Percentiles rank a stretch among this genome's conserved stretches.
These are phyloP conservation scores for Capsicum baccatum DNA, from an alignment of 257 asterid genomes.

Conservation along the genomic window DNA sequence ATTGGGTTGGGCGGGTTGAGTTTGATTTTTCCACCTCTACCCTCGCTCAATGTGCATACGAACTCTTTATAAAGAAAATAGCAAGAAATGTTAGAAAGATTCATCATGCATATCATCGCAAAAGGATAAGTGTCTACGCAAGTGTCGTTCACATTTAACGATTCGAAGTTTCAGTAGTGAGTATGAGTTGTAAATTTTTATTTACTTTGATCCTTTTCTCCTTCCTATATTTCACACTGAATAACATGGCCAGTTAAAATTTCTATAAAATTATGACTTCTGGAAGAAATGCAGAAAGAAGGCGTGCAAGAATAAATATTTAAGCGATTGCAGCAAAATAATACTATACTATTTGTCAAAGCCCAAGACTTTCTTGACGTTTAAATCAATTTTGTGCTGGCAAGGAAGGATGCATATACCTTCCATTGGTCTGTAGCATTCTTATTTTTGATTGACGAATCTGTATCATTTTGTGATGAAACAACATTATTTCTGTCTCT, in stretches of 20 bases:
- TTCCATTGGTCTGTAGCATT: constrained; percentile 49
- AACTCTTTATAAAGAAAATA: neutral
- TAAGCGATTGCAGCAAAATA: neutral
- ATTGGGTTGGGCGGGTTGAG: too few relatives aligned
- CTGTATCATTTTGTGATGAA: constrained; percentile 39
- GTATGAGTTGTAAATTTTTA: too few relatives aligned
- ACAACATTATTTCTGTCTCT: constrained; percentile 38
- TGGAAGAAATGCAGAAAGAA: neutral
- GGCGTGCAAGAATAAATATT: neutral
- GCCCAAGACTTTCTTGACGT: neutral
- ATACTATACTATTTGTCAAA: neutral
- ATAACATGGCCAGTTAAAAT: neutral
- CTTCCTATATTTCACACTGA: neutral
- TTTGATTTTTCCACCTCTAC: too few relatives aligned
- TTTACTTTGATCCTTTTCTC: neutral
- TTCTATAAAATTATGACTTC: neutral
- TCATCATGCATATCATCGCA: neutral
- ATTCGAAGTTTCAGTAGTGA: neutral
- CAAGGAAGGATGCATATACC: constrained; percentile 45
- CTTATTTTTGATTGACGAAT: constrained; percentile 34
- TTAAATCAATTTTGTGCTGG: neutral
- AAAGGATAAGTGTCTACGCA: neutral
- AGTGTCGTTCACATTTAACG: neutral
- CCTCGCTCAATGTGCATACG: neutral
- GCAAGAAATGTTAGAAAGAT: neutral